phyloP scores from a whole-genome alignment of 371 early-diverging fungal genomes.

The Circinella minor region DNA sequence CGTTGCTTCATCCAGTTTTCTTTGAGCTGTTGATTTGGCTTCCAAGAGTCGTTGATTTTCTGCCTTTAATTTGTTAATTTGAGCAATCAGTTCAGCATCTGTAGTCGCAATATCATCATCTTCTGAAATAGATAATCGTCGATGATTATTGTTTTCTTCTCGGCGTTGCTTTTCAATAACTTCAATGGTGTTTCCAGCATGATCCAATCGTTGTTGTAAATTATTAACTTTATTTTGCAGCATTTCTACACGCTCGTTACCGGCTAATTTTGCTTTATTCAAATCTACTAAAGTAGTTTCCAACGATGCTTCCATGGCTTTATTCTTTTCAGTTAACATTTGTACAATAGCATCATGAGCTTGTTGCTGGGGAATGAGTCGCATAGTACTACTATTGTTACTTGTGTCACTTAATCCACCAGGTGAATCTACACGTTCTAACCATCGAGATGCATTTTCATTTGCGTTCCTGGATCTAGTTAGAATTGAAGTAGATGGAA shows the following conservation, averaged over 20 bases:
- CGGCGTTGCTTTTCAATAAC: background rate
- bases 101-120: background rate
- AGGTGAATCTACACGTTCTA: slow-evolving; percentile 7
- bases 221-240: slow-evolving; percentile 19
- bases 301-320: slow-evolving; percentile 15
- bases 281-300: slow-evolving; percentile 17
- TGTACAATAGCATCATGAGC: slow-evolving; percentile 26
- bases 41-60: slow-evolving; percentile 10
- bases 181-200: slow-evolving; percentile 12
- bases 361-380: slow-evolving; percentile 18
- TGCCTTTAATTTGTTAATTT: background rate
- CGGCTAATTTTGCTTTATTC: slow-evolving; percentile 3
- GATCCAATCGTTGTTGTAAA: slow-evolving; percentile 6
- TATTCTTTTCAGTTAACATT: slow-evolving; percentile 21
- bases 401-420: slow-evolving; percentile 1
- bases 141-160: background rate
- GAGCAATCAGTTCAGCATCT: background rate
- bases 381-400: slow-evolving; percentile 12
- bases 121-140: background rate
- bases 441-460: slow-evolving; percentile 6
- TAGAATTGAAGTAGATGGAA: slow-evolving; percentile 14
- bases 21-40: slow-evolving; percentile 10
- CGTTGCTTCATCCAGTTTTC: slow-evolving; percentile 2
- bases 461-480: slow-evolving; percentile 11
- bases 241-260: slow-evolving; percentile 10